Evolutionary conservation across 2,329 filamentous ascomycete genomes (phyloP).

Genomic region (Leptographium flavum): DNA sequence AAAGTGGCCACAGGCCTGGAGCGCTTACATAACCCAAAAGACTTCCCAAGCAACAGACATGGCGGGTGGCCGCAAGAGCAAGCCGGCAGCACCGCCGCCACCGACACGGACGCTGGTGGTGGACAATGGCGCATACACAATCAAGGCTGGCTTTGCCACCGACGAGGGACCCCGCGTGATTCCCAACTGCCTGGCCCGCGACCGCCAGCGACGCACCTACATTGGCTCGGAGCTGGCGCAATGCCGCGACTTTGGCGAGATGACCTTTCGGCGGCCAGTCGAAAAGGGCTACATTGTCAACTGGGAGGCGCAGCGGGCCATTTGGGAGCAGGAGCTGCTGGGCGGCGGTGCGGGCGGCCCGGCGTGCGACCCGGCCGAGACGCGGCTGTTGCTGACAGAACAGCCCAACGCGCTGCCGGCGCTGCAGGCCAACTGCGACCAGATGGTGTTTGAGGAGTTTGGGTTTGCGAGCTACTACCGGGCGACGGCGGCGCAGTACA

Average conservation of each 20-base stretch:
- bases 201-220: constrained; percentile 65
- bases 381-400: constrained; percentile 74
- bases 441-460: constrained; percentile 96
- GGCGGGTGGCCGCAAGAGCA: constrained; percentile 37
- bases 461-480: constrained; percentile 79
- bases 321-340: constrained; percentile 88
- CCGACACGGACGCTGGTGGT: constrained; percentile 64
- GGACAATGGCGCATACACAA: constrained; percentile 82
- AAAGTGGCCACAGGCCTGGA: too few relatives aligned
- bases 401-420: constrained; percentile 69
- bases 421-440: constrained; percentile 80
- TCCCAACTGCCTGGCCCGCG: constrained; percentile 79
- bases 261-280: constrained; percentile 73
- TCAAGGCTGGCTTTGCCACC: constrained; percentile 74
- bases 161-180: constrained; percentile 48
- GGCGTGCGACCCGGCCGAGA: constrained; percentile 62
- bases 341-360: constrained; percentile 36
- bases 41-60: too few relatives aligned
- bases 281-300: constrained; percentile 93
- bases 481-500: constrained; percentile 60
- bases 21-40: too few relatives aligned
- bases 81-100: constrained; percentile 32
- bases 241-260: constrained; percentile 80
- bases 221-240: constrained; percentile 64
- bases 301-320: constrained; percentile 90